A percentile compares a stretch with the other conserved stretches of the same genome.
These are phyloP conservation scores for Cyamopsis tetragonoloba DNA, from an alignment of 306 rosid species.

Conservation along the genomic window DNA sequence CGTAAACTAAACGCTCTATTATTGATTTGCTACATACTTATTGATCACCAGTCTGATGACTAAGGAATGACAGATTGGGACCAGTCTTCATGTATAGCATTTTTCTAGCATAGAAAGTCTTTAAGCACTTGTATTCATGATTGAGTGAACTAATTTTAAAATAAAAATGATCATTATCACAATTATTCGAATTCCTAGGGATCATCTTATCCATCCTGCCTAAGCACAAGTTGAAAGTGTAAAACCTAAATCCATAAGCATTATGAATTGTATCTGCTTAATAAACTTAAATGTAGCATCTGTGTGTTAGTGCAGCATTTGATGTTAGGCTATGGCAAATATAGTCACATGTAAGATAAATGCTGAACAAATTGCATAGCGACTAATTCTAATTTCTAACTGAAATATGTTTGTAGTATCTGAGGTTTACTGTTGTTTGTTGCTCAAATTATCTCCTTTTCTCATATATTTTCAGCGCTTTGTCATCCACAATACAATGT, in stretches of 20 bases:
- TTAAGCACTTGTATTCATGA: slow-evolving; percentile 14
- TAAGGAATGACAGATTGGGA: slow-evolving; percentile 3
- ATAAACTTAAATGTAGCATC: slow-evolving; percentile 17
- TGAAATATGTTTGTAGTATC: not conserved
- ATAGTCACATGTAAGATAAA: slow-evolving; percentile 9
- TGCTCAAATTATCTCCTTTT: not conserved
- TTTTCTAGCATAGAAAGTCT: slow-evolving; percentile 6
- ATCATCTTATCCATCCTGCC: slow-evolving; percentile 8
- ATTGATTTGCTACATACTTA: slow-evolving; percentile 8
- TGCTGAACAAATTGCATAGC: not conserved
- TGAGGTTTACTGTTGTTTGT: slow-evolving; percentile 14
- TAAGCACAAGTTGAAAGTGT: not conserved
- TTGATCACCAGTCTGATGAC: slow-evolving; percentile 1
- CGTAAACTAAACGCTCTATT: not conserved
- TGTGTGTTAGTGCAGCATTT: slow-evolving; percentile 1
- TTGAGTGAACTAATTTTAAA: not conserved
- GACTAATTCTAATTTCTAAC: not conserved
- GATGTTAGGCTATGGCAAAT: slow-evolving; percentile 11
- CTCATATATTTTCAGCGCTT: slow-evolving; percentile 60
- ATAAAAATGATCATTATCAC: not conserved
- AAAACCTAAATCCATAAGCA: not conserved
- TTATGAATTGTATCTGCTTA: slow-evolving; percentile 3
- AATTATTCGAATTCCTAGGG: slow-evolving; percentile 10
- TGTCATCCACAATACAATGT: slow-evolving; percentile 86
- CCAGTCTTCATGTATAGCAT: not conserved